Conservation (phyloP, 345 rosid species). For the Rhodamnia rubescens region DNA sequence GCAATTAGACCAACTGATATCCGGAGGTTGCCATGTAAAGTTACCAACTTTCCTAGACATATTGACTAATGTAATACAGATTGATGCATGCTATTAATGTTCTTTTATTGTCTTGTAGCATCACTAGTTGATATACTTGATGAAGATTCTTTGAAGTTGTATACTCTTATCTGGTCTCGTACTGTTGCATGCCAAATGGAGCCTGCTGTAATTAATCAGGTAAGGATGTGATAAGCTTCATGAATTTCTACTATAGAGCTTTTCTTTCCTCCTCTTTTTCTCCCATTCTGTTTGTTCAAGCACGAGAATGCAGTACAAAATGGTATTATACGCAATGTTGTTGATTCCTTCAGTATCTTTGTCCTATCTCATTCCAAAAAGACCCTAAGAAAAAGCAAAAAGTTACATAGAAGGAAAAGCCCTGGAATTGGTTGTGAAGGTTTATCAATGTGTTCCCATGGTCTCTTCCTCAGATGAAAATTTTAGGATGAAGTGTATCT, state of each 20-base stretch:
- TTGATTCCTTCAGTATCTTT: background rate
- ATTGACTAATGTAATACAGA: background rate
- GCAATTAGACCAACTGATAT: conserved; percentile 94
- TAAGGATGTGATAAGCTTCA: conserved; percentile 7
- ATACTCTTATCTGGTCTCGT: conserved; percentile 89
- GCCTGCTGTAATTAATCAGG: conserved; percentile 66
- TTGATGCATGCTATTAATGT: background rate
- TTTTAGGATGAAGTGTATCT: background rate
- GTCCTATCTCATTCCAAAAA: background rate
- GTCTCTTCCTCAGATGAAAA: background rate
- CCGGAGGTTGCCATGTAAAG: conserved; percentile 69
- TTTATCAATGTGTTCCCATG: background rate
- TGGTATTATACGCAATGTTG: background rate
- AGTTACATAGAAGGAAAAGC: background rate
- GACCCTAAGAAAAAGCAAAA: background rate
- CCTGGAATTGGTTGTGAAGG: background rate
- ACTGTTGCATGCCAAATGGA: conserved; percentile 96
- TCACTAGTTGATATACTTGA: conserved; percentile 61
- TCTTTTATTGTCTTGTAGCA: conserved; percentile 27
- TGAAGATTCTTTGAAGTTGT: conserved; percentile 80
- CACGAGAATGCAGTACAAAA: background rate
- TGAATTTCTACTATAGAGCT: background rate
- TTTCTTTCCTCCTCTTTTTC: background rate
- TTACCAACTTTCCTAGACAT: background rate
- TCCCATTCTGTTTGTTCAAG: background rate